Evolutionary conservation across 805 yeast species (phyloP).

Genomic region (Lipomyces yamadae): DNA sequence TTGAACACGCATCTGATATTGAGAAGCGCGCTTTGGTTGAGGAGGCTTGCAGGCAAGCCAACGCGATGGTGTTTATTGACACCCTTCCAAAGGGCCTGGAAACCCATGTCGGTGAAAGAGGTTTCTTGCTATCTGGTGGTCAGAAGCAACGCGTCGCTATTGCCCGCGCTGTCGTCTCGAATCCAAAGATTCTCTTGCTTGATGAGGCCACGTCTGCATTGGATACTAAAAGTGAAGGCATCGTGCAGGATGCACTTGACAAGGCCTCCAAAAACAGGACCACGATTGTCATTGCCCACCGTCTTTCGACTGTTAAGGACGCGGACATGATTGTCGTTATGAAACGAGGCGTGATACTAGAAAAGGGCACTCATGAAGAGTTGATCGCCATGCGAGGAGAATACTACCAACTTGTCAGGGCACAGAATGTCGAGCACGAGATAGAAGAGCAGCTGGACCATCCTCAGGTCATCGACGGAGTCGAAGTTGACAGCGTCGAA

Average conservation of each 20-base stretch:
- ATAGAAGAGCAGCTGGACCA: slow-evolving; percentile 9
- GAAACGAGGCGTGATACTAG: slow-evolving; percentile 52
- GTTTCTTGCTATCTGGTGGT: slow-evolving; percentile 69
- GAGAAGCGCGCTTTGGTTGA: slow-evolving; percentile 47
- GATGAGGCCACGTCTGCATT: slow-evolving; percentile 76
- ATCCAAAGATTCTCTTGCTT: slow-evolving; percentile 59
- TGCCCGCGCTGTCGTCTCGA: slow-evolving; percentile 62
- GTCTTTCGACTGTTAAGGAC: slow-evolving; percentile 56
- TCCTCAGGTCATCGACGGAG: slow-evolving; percentile 4
- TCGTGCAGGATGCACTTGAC: slow-evolving; percentile 59
- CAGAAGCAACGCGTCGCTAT: slow-evolving; percentile 68
- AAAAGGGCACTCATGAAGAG: slow-evolving; percentile 47
- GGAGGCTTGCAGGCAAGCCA: slow-evolving; percentile 57
- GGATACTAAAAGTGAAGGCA: slow-evolving; percentile 64
- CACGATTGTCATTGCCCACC: slow-evolving; percentile 62
- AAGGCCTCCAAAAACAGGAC: slow-evolving; percentile 52
- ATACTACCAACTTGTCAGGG: slow-evolving; percentile 41
- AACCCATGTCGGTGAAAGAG: slow-evolving; percentile 57
- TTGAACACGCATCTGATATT: slow-evolving; percentile 47
- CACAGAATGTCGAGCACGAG: slow-evolving; percentile 38
- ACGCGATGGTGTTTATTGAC: slow-evolving; percentile 56
- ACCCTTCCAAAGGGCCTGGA: slow-evolving; percentile 61
- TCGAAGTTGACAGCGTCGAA: slow-evolving; percentile 10
- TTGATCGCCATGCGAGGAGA: slow-evolving; percentile 40
- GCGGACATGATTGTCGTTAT: slow-evolving; percentile 56